Percentiles rank a stretch among this genome's conserved stretches.
phyloP scores from a whole-genome alignment of 163 green algal species.

The Coccomyxa subellipsoidea region DNA sequence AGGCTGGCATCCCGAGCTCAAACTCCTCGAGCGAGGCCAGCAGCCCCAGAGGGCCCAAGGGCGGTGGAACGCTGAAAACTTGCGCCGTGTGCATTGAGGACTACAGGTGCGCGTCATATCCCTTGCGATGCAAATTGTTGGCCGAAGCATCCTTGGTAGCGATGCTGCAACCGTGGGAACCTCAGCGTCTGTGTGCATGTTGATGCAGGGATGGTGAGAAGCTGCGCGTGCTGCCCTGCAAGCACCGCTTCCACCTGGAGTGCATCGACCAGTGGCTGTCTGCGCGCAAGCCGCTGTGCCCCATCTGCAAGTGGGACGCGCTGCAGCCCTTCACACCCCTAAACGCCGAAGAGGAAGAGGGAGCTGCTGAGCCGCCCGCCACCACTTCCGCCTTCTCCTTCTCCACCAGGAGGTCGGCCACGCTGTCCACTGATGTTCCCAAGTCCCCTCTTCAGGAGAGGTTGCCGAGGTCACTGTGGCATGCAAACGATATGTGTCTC shows the following conservation, averaged over 20 bases:
- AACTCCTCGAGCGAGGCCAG: constrained; percentile 10
- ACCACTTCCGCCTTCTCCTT: background rate
- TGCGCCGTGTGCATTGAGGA: constrained; percentile 84
- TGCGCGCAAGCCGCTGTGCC: constrained; percentile 58
- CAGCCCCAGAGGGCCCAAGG: constrained; percentile 28
- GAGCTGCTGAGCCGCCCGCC: background rate
- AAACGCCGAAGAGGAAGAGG: background rate
- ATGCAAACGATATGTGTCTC: no score
- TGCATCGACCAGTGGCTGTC: constrained; percentile 82
- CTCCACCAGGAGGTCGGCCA: background rate
- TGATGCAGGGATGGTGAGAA: constrained; percentile 56
- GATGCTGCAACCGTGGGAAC: background rate
- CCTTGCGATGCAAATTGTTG: no score
- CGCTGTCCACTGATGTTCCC: no score
- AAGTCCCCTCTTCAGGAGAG: no score
- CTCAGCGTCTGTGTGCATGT: background rate
- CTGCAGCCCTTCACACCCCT: constrained; percentile 7
- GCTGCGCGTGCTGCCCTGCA: constrained; percentile 78
- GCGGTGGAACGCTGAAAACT: constrained; percentile 53
- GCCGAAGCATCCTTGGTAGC: no score
- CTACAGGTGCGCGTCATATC: constrained; percentile 43
- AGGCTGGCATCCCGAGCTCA: background rate
- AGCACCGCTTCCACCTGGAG: constrained; percentile 73
- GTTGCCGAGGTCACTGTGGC: no score
- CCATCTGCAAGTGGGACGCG: constrained; percentile 75